Evolutionary conservation across 2,329 filamentous ascomycete genomes (phyloP).

Genomic region (Amylocarpus encephaloides): DNA sequence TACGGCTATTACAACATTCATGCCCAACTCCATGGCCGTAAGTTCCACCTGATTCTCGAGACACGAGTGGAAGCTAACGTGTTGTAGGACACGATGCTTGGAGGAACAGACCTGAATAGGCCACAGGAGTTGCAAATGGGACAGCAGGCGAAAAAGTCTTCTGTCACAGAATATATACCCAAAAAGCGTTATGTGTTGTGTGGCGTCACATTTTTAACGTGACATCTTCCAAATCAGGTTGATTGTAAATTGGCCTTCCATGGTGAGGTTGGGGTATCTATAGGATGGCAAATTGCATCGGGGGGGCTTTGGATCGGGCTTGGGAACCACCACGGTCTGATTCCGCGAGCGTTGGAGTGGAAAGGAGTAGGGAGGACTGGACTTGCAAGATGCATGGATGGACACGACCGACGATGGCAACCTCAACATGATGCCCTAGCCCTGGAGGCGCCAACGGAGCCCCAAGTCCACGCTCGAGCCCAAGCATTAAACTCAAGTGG

Average conservation of each 20-base stretch:
- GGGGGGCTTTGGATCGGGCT: no score
- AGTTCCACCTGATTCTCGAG: not conserved
- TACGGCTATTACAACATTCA: conserved; percentile 31
- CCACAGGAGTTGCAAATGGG: not conserved
- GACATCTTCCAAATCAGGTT: not conserved
- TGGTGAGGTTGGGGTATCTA: no score
- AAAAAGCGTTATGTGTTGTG: not conserved
- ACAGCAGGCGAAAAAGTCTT: not conserved
- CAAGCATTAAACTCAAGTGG: no score
- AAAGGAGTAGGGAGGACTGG: no score
- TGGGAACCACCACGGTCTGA: no score
- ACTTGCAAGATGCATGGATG: no score
- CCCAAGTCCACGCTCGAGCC: no score
- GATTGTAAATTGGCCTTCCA: not conserved
- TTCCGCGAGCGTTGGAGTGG: no score
- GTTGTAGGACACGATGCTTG: conserved; percentile 7
- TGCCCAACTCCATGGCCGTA: conserved; percentile 4
- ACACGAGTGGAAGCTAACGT: not conserved
- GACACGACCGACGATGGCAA: no score
- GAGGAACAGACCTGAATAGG: not conserved
- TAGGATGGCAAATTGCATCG: no score
- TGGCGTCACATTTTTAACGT: not conserved
- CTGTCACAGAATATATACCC: not conserved
- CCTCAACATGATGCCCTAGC: no score
- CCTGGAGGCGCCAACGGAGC: no score